phyloP scores from a whole-genome alignment of 805 yeast genomes.

The Clavispora santaluciae region DNA sequence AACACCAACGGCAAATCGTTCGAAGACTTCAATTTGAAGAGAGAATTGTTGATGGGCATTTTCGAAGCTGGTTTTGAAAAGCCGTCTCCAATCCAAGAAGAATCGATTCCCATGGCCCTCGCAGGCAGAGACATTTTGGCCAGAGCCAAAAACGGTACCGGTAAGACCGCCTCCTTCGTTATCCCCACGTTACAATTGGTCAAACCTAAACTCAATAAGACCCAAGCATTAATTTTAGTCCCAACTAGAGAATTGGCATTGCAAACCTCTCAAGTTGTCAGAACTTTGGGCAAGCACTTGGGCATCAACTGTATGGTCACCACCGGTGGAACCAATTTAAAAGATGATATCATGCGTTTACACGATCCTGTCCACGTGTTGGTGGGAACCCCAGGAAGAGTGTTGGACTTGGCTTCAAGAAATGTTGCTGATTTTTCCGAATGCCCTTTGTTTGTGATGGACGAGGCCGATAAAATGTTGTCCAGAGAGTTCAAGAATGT shows the following conservation, averaged over 20 bases:
- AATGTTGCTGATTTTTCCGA: slow-evolving; percentile 80
- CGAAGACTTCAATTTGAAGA: slow-evolving; percentile 86
- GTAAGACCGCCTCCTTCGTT: slow-evolving; percentile 95
- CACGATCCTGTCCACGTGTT: slow-evolving; percentile 89
- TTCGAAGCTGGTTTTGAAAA: slow-evolving; percentile 98
- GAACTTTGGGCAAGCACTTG: slow-evolving; percentile 91
- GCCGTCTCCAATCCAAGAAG: slow-evolving; percentile 98
- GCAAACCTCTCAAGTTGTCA: slow-evolving; percentile 95
- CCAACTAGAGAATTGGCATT: slow-evolving; percentile 98
- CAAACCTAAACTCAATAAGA: slow-evolving; percentile 76
- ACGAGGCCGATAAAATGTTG: slow-evolving; percentile 97
- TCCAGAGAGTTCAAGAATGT: slow-evolving; percentile 84
- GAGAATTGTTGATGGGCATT: slow-evolving; percentile 96
- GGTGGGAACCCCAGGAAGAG: slow-evolving; percentile 98
- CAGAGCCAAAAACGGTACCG: slow-evolving; percentile 97
- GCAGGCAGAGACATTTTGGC: slow-evolving; percentile 96
- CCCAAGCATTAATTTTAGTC: slow-evolving; percentile 88
- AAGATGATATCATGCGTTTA: slow-evolving; percentile 91
- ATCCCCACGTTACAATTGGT: slow-evolving; percentile 89
- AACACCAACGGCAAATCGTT: slow-evolving; percentile 86
- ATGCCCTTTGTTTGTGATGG: slow-evolving; percentile 90
- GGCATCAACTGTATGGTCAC: slow-evolving; percentile 94
- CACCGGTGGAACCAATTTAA: slow-evolving; percentile 93
- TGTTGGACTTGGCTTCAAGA: slow-evolving; percentile 88
- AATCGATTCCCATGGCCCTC: slow-evolving; percentile 90